Evolutionary conservation across 2,329 filamentous ascomycete genomes (phyloP), one percentile per base, ranked within the genome.

Genomic region (Alternaria infectoria): DNA sequence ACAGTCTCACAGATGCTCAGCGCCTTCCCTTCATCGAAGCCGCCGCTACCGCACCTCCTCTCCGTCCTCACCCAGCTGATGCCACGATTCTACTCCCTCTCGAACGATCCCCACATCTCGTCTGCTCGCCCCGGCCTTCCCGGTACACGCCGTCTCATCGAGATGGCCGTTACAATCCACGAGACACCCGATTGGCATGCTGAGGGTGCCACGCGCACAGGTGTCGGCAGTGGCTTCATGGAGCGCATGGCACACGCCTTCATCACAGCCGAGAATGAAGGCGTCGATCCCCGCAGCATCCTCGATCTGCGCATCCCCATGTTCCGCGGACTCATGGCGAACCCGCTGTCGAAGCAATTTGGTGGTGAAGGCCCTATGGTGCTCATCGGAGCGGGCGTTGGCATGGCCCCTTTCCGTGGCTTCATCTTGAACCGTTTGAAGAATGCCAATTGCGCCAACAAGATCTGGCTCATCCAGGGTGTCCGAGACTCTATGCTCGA

Each of bases 271-370:
- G 88, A 93, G 76, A 81, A 85, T 32, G 81, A 85, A 82, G 52
- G 85, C 81, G 77, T 83, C 32, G 82, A 85, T 61, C 81, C 78
- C 11, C 71, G 75, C 55, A 69, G 77, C 30, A 73, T 83, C 23
- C 81, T 88, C 3, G 87, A 93, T 69, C 77, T 98, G 15, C 89
- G 92, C 71, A 85, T 98, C 6, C 96, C 96, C 72, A 97, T 99
- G 93, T 99, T 99, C 87, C 93, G 97, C 75, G 96, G 96, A 1
- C 85, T 99, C 46, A 99, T 99, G 96, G 90, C 93, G 65, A 99
- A 99, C 79, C 96, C 96, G 0, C 87, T 99, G 2, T 96, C 94
- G 11, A 91, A 90, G 76, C 90, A 97, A 76, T 99, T 98, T 77
- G 91, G 93, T 56, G 90, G 92, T 3, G 95, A 99, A 78, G 96